Conservation (phyloP, 2,329 filamentous ascomycete genomes). For the Clarireedia paspali region DNA sequence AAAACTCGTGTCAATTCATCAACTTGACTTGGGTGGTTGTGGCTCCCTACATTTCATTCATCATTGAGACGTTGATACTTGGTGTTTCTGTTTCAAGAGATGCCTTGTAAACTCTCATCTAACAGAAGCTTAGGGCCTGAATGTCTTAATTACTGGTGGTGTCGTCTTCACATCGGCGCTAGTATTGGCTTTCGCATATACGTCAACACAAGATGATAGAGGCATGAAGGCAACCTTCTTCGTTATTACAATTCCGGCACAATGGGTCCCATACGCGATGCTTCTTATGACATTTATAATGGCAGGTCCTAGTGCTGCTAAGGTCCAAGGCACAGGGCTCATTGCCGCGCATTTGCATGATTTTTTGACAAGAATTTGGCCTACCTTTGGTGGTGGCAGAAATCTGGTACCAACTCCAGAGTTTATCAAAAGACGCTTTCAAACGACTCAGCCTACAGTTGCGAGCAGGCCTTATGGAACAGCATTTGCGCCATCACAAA, state of each 20-base stretch:
- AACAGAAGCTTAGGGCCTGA: constrained; percentile 38
- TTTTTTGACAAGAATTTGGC: constrained; percentile 82
- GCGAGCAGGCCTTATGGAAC: constrained; percentile 54
- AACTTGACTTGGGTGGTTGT: constrained; percentile 31
- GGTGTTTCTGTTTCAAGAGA: constrained; percentile 10
- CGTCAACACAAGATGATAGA: constrained; percentile 76
- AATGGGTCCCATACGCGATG: constrained; percentile 74
- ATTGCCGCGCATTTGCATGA: constrained; percentile 84
- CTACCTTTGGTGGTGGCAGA: constrained; percentile 75
- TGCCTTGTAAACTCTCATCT: constrained; percentile 22
- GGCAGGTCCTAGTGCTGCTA: constrained; percentile 46
- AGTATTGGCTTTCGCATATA: constrained; percentile 74
- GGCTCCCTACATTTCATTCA: constrained; percentile 30
- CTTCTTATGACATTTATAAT: constrained; percentile 67
- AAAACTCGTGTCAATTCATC: constrained; percentile 38
- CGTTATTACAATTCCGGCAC: constrained; percentile 75
- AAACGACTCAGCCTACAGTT: constrained; percentile 36
- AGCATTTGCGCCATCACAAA: constrained; percentile 38
- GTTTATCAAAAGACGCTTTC: constrained; percentile 62
- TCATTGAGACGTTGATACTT: constrained; percentile 12
- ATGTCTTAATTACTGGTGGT: constrained; percentile 41
- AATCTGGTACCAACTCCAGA: constrained; percentile 69
- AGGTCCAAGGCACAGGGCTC: constrained; percentile 68
- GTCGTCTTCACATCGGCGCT: constrained; percentile 55
- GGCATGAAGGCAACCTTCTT: constrained; percentile 70